phyloP scores from a whole-genome alignment of 306 rosid genomes.

The Clitoria ternatea region DNA sequence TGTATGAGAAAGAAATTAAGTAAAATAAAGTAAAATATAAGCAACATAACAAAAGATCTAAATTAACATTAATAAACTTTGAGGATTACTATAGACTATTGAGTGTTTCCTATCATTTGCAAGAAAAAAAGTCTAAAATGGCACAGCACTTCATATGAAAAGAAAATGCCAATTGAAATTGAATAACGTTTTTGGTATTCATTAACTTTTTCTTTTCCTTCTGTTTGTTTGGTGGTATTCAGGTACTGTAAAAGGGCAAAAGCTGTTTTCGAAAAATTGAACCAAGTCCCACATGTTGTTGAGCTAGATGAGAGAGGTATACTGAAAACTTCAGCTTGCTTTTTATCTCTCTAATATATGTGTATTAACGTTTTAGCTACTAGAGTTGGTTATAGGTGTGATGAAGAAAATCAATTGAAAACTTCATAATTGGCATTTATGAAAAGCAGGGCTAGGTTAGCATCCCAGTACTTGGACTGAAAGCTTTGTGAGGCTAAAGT shows the following conservation, averaged over 20 bases:
- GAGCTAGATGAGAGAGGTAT: conserved; percentile 95
- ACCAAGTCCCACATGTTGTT: conserved; percentile 67
- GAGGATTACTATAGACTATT: not conserved
- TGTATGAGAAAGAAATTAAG: not conserved
- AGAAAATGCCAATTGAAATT: not conserved
- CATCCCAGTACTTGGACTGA: conserved; percentile 7
- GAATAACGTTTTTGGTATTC: not conserved
- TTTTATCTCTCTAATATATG: not conserved
- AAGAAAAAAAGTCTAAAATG: too few relatives aligned
- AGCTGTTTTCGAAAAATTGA: conserved; percentile 74
- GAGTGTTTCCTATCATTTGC: conserved; percentile 2
- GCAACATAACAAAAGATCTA: not conserved
- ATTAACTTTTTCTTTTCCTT: not conserved
- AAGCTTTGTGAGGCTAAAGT: not conserved
- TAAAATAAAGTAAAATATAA: not conserved
- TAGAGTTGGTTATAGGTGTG: not conserved
- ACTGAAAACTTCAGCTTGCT: conserved; percentile 4
- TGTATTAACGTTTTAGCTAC: not conserved
- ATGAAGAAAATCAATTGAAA: conserved; percentile 5
- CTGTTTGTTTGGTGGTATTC: conserved; percentile 14
- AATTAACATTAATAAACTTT: not conserved
- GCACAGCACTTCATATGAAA: not conserved
- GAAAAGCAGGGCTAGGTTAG: not conserved
- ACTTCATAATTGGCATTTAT: conserved; percentile 2
- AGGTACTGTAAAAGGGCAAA: conserved; percentile 90